Percentiles rank a stretch among this genome's conserved stretches.
Evolutionary conservation across 805 yeast genomes (phyloP).

Genomic region (Metschnikowia reukaufii): DNA sequence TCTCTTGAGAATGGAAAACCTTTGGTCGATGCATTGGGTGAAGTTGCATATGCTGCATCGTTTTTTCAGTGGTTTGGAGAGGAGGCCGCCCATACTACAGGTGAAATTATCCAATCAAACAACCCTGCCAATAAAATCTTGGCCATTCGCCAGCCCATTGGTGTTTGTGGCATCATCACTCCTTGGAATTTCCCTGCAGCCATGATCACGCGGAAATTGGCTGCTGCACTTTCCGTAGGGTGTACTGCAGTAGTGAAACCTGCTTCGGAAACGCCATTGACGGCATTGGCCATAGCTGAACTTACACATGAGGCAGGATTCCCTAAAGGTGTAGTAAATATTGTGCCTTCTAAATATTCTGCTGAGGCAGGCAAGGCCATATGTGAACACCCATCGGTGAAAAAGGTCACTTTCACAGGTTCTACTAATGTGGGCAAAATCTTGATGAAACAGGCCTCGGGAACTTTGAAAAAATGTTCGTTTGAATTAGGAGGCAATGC

Average conservation of each 20-base stretch:
- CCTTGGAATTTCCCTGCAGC: constrained; percentile 88
- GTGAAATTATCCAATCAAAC: constrained; percentile 63
- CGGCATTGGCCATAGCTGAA: constrained; percentile 66
- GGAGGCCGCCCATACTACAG: constrained; percentile 70
- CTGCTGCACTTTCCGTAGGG: constrained; percentile 79
- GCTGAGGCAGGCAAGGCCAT: constrained; percentile 53
- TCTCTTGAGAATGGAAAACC: constrained; percentile 79
- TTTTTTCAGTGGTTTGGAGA: constrained; percentile 91
- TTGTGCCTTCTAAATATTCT: constrained; percentile 49
- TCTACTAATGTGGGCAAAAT: constrained; percentile 24
- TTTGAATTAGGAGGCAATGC: constrained; percentile 25
- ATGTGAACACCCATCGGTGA: constrained; percentile 34
- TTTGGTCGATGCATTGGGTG: constrained; percentile 68
- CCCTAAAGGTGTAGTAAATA: constrained; percentile 67
- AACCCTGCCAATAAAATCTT: constrained; percentile 50
- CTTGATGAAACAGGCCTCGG: constrained; percentile 20
- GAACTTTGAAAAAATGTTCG: constrained; percentile 21
- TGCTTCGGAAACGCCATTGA: constrained; percentile 71
- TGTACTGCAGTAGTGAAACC: constrained; percentile 78
- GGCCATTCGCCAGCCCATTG: constrained; percentile 71
- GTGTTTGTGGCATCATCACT: constrained; percentile 75
- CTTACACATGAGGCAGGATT: constrained; percentile 67
- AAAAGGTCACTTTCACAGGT: constrained; percentile 22
- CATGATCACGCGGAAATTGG: constrained; percentile 72
- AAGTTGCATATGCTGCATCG: constrained; percentile 63